Conservation (phyloP, 2,329 filamentous ascomycete genomes). For the Mariannaea sp. region DNA sequence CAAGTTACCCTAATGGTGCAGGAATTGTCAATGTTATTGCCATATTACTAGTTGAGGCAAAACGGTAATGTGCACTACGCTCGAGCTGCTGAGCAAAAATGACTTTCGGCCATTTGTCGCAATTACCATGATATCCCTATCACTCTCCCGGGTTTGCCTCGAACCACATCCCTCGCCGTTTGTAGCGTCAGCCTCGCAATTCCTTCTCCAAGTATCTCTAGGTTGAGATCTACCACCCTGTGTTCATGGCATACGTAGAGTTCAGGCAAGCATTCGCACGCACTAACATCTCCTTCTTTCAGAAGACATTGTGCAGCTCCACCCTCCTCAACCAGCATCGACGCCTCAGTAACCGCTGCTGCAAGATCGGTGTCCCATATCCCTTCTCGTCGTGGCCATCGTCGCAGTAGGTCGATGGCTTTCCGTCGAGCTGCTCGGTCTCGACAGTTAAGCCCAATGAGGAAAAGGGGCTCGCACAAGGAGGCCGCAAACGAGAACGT, state of each 20-base stretch:
- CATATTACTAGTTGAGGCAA: too few relatives aligned
- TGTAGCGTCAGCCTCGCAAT: background rate
- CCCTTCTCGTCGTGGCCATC: background rate
- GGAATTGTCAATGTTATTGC: too few relatives aligned
- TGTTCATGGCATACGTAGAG: background rate
- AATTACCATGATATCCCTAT: background rate
- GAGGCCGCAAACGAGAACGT: background rate
- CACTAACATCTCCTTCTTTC: background rate
- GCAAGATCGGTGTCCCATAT: background rate
- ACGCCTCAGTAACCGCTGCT: background rate
- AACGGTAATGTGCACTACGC: too few relatives aligned
- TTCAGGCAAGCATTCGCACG: background rate
- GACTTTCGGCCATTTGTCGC: conserved; percentile 18
- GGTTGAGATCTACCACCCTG: background rate
- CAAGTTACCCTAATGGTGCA: too few relatives aligned
- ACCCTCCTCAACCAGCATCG: background rate
- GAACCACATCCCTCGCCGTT: background rate
- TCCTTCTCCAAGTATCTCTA: background rate
- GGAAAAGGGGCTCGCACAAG: background rate
- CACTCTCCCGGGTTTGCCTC: background rate
- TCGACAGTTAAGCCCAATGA: background rate
- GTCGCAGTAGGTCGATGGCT: background rate
- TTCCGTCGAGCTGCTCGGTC: background rate
- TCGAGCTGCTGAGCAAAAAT: too few relatives aligned
- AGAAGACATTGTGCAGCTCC: background rate